Conservation (phyloP, 2,329 filamentous ascomycete species). For the Cladorrhinum sp. region DNA sequence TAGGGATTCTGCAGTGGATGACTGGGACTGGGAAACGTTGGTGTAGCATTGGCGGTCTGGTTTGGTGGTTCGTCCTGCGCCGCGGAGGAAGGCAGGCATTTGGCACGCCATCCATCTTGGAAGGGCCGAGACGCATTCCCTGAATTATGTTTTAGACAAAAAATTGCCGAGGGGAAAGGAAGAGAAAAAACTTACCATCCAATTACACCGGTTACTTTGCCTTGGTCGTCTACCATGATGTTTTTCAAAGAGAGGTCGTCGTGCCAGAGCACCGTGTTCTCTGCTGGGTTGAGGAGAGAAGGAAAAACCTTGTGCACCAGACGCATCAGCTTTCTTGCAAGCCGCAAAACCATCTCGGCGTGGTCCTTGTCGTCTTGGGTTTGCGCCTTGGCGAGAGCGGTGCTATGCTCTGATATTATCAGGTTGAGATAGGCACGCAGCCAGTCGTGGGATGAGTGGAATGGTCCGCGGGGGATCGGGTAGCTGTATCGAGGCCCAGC, state of each 20-base stretch:
- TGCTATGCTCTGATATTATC: conserved; percentile 30
- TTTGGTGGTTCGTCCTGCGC: conserved; percentile 29
- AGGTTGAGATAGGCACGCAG: conserved; percentile 33
- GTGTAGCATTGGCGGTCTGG: conserved; percentile 33
- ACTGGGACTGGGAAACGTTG: conserved; percentile 27
- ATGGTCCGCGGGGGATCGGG: conserved; percentile 37
- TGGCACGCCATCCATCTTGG: conserved; percentile 38
- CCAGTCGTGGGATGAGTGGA: conserved; percentile 39
- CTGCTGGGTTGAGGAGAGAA: conserved; percentile 20
- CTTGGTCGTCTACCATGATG: conserved; percentile 39
- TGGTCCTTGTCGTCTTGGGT: conserved; percentile 33
- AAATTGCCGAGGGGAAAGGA: conserved; percentile 5
- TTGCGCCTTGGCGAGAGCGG: conserved; percentile 19
- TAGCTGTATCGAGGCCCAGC: conserved; percentile 32
- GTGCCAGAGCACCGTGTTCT: conserved; percentile 37
- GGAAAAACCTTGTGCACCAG: conserved; percentile 36
- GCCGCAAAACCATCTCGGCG: conserved; percentile 27
- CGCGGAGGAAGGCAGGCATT: conserved; percentile 36
- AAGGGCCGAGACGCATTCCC: conserved; percentile 39
- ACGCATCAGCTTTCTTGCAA: conserved; percentile 30
- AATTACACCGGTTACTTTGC: conserved; percentile 36
- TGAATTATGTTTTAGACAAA: conserved; percentile 2
- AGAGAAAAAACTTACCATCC: conserved; percentile 34
- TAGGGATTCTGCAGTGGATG: too few relatives aligned
- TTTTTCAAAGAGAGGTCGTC: conserved; percentile 41